Evolutionary conservation across 2,329 filamentous ascomycete species (phyloP), one percentile per base, ranked within the genome.

Genomic region (Periconia sp.): DNA sequence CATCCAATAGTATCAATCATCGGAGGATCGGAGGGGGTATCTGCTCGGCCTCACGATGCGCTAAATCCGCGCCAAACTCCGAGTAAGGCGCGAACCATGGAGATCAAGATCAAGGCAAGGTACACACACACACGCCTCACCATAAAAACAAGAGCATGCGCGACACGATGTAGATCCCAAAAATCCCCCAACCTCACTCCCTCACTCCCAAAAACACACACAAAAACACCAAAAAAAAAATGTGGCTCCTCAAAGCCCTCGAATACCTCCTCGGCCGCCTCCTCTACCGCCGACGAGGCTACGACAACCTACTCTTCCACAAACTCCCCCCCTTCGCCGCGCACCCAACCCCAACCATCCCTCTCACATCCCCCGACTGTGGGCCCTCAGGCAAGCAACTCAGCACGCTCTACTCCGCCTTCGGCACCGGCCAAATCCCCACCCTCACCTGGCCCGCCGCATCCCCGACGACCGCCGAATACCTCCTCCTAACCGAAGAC

Each of bases 261-360:
- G 47, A 54, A 43, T 54, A 45, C 40, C n/a, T 23, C 20, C 37
- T 54, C 18, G 52, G 47, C 3, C 52, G 52, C 1, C 47, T 54
- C 14, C 48, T 54, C 31, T 50, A 41, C 47, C 43, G 31, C 17
- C 52, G 48, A 27, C 47, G 48, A 23, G 52, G 48, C 31, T 50
- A 50, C 47, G 52, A 54, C 44, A 40, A 37, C 5, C 43, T 47
- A 11, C 42, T 43, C 48, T 19, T 54, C 18, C 47, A 50, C 43
- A 54, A 54, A 15, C 43, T 17, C 40, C 2, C 6, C 2, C 19
- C 47, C 8, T 54, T 54, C 43, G 31, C 11, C 9, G 6, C 6
- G 6, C 35, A 19, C 13, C 37, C 27, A 8, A 48, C 50, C 20
- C 52, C 47, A 8, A 45, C 52, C 2, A 37, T 51, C n/a, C 10